These are phyloP conservation scores for Trichodelitschia bisporula DNA, from an alignment of 495 filamentous ascomycete species.

Conservation along the genomic window DNA sequence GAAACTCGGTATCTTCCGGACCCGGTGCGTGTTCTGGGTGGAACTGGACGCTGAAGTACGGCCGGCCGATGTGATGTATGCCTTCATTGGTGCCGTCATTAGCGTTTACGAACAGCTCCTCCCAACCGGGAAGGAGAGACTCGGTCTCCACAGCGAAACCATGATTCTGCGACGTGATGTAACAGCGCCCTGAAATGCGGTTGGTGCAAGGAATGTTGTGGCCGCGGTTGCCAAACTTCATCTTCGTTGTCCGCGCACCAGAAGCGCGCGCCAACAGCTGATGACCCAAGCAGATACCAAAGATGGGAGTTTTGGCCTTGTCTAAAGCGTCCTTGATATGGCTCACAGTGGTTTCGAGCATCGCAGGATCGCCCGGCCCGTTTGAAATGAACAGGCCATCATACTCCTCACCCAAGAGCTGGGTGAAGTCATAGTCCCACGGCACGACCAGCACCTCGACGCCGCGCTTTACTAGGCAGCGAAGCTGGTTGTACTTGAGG, in stretches of 20 bases:
- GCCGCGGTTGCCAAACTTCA: slow-evolving; percentile 97
- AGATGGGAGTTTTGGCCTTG: slow-evolving; percentile 62
- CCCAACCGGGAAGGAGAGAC: slow-evolving; percentile 55
- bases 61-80: slow-evolving; percentile 61
- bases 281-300: slow-evolving; percentile 92
- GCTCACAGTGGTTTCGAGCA: slow-evolving; percentile 47
- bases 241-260: slow-evolving; percentile 71
- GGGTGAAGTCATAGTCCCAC: slow-evolving; percentile 79
- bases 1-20: slow-evolving; percentile 83
- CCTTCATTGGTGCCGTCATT: slow-evolving; percentile 97
- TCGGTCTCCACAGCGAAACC: slow-evolving; percentile 74
- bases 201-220: slow-evolving; percentile 98
- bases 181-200: slow-evolving; percentile 77
- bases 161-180: slow-evolving; percentile 97
- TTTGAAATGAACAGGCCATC: slow-evolving; percentile 96
- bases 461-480: slow-evolving; percentile 75
- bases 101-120: slow-evolving; percentile 88
- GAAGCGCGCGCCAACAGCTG: slow-evolving; percentile 80
- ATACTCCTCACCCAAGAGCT: slow-evolving; percentile 50
- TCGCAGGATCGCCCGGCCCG: slow-evolving; percentile 84
- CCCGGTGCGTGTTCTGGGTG: slow-evolving; percentile 93
- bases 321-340: slow-evolving; percentile 47
- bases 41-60: slow-evolving; percentile 97
- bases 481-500: slow-evolving; percentile 89
- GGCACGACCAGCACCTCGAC: slow-evolving; percentile 87